Conservation (phyloP, 768 basidiomycete species). For the Pisolithus sp. region DNA sequence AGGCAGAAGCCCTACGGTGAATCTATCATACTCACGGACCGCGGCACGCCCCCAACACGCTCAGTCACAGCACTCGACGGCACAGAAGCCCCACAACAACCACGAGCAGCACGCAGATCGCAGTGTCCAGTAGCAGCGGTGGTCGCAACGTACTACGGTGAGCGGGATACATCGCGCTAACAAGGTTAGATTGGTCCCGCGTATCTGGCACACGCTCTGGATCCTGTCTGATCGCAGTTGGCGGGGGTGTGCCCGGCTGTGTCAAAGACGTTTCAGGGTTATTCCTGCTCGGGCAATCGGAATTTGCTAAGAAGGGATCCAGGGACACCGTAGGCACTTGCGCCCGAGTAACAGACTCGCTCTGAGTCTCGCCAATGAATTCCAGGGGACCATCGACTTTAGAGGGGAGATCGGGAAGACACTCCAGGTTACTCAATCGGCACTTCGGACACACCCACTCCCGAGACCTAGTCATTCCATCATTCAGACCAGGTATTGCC, state of each 20-base stretch:
- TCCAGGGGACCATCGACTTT: slow-evolving; percentile 12
- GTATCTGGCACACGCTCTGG: slow-evolving; percentile 6
- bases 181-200: slow-evolving; percentile 14
- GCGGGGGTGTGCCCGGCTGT: slow-evolving; percentile 9
- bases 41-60: slow-evolving; percentile 1
- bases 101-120: slow-evolving; percentile 67
- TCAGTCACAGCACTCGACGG: slow-evolving; percentile 42
- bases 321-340: neutral
- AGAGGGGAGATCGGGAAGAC: slow-evolving; percentile 59
- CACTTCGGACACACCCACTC: slow-evolving; percentile 78
- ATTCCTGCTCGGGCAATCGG: slow-evolving; percentile 10
- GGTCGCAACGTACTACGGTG: slow-evolving; percentile 31
- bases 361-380: slow-evolving; percentile 14
- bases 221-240: slow-evolving; percentile 8
- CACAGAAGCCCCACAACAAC: slow-evolving; percentile 63
- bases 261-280: slow-evolving; percentile 11
- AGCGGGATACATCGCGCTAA: slow-evolving; percentile 6
- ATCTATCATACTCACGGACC: neutral
- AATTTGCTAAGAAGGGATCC: neutral
- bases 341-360: slow-evolving; percentile 6
- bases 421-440: slow-evolving; percentile 55
- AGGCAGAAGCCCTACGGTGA: too few species aligned
- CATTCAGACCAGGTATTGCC: slow-evolving; percentile 7
- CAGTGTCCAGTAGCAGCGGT: slow-evolving; percentile 64
- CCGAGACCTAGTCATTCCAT: slow-evolving; percentile 50